A percentile compares a stretch with the other conserved stretches of the same genome.
phyloP scores from a whole-genome alignment of 192 early-diverging fungal species.

The Chytriomyces sp. region DNA sequence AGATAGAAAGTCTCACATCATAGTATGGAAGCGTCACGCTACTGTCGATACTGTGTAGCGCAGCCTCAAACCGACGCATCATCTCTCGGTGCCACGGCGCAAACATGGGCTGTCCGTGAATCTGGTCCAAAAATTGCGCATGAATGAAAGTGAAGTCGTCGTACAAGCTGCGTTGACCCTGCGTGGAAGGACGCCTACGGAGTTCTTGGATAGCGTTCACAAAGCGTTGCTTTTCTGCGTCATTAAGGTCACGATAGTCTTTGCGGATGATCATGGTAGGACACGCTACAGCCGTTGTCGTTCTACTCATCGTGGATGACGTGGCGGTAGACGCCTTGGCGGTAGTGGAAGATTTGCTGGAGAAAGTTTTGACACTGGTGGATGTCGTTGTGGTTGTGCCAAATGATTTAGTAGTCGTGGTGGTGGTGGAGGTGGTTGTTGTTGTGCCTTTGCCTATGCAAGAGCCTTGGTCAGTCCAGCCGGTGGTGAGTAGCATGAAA shows the following conservation, averaged over 20 bases:
- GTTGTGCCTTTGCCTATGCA: not conserved
- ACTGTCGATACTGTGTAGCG: slow-evolving; percentile 32
- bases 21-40: slow-evolving; percentile 57
- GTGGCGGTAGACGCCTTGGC: not conserved
- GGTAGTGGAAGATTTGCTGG: not conserved
- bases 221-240: not conserved
- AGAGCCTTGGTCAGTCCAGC: not conserved
- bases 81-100: slow-evolving; percentile 42
- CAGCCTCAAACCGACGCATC: slow-evolving; percentile 32
- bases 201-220: slow-evolving; percentile 12
- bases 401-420: not conserved
- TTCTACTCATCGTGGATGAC: not conserved
- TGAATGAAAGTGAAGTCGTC: slow-evolving; percentile 12
- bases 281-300: not conserved
- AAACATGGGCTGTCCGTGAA: slow-evolving; percentile 12
- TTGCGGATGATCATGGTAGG: not conserved
- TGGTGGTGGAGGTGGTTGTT: not conserved
- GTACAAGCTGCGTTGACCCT: not conserved
- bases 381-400: not conserved
- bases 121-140: not conserved
- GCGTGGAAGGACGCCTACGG: not conserved
- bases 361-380: not conserved
- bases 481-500: not conserved
- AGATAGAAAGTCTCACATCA: too few relatives aligned
- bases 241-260: slow-evolving; percentile 5